phyloP scores from a whole-genome alignment of 331 rosid genomes.

The Rosa hybrid region DNA sequence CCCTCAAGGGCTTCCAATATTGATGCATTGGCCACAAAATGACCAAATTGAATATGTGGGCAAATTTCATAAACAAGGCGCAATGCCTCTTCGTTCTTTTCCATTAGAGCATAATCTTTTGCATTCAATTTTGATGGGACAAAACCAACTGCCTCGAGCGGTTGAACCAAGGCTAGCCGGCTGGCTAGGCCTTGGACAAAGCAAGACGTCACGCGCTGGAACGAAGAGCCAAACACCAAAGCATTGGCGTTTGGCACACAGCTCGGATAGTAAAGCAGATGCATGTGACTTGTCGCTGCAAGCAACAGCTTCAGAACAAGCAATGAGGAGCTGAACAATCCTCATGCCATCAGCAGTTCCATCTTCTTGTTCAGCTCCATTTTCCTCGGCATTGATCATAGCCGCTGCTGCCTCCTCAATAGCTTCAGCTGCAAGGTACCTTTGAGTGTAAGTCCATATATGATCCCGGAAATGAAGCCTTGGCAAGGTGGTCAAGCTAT shows the following conservation, averaged over 20 bases:
- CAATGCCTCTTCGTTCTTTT: slow-evolving; percentile 75
- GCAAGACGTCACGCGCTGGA: slow-evolving; percentile 72
- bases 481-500: slow-evolving; percentile 38
- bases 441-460: slow-evolving; percentile 57
- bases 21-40: slow-evolving; percentile 65
- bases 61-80: slow-evolving; percentile 67
- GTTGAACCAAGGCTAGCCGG: slow-evolving; percentile 57
- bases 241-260: slow-evolving; percentile 47
- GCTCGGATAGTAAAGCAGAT: slow-evolving; percentile 53
- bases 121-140: slow-evolving; percentile 38
- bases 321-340: slow-evolving; percentile 77
- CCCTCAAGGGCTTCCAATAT: slow-evolving; percentile 98
- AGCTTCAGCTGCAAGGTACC: slow-evolving; percentile 62
- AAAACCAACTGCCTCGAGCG: slow-evolving; percentile 46
- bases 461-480: slow-evolving; percentile 64
- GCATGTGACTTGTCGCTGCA: slow-evolving; percentile 79
- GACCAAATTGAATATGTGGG: slow-evolving; percentile 84
- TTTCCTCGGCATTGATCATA: slow-evolving; percentile 29
- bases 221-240: slow-evolving; percentile 55
- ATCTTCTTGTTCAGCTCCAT: slow-evolving; percentile 37
- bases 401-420: slow-evolving; percentile 59
- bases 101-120: slow-evolving; percentile 48
- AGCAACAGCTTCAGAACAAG: slow-evolving; percentile 93
- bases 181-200: slow-evolving; percentile 58
- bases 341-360: slow-evolving; percentile 67